phyloP scores from a whole-genome alignment of 495 filamentous ascomycete genomes.

The Hypoxylon subgilvum region DNA sequence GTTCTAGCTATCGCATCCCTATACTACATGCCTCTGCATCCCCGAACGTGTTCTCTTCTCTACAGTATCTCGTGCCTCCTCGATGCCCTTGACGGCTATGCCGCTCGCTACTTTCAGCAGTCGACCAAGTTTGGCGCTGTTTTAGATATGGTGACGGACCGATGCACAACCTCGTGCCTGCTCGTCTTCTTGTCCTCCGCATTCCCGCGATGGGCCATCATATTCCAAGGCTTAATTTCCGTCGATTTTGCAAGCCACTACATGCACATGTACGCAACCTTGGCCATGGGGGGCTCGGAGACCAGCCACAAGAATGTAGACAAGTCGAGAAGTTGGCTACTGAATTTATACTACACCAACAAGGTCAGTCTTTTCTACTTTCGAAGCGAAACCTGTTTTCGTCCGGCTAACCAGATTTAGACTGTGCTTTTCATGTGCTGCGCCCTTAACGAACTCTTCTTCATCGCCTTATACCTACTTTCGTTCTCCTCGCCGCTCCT shows the following conservation, averaged over 20 bases:
- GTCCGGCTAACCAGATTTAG: slow-evolving; percentile 55
- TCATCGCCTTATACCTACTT: slow-evolving; percentile 95
- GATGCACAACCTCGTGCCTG: slow-evolving; percentile 92
- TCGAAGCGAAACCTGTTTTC: slow-evolving; percentile 9
- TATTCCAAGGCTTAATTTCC: slow-evolving; percentile 92
- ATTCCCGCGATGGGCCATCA: slow-evolving; percentile 86
- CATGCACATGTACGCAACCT: slow-evolving; percentile 96
- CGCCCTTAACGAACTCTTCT: slow-evolving; percentile 90
- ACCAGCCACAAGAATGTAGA: slow-evolving; percentile 95
- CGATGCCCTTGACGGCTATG: slow-evolving; percentile 91
- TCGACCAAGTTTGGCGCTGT: slow-evolving; percentile 94
- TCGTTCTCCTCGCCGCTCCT: slow-evolving; percentile 90
- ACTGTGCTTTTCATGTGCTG: slow-evolving; percentile 91
- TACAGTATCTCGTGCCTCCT: slow-evolving; percentile 93
- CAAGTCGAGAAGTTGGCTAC: slow-evolving; percentile 73
- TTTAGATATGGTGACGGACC: slow-evolving; percentile 89
- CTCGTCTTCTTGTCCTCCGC: slow-evolving; percentile 91
- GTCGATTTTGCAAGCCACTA: slow-evolving; percentile 95
- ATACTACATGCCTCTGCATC: slow-evolving; percentile 98
- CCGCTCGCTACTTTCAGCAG: slow-evolving; percentile 86
- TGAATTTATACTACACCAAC: slow-evolving; percentile 96
- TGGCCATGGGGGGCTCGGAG: slow-evolving; percentile 76
- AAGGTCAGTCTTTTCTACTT: slow-evolving; percentile 65
- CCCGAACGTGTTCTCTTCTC: slow-evolving; percentile 87
- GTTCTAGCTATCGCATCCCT: slow-evolving; percentile 88